Evolutionary conservation across 129 eudicot species (phyloP).

Genomic region (Helianthus annuus): HanXRQr2.0-SUNRISE NC_035446.2:59987059-59987558

Average conservation of each 20-base stretch:
- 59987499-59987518: slow-evolving; percentile 89
- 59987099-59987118: slow-evolving; percentile 99
- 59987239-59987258: not conserved
- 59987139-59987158: slow-evolving; percentile 89
- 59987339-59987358: slow-evolving; percentile 98
- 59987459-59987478: slow-evolving; percentile 99
- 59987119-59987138: slow-evolving; percentile 88
- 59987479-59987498: slow-evolving; percentile 87
- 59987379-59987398: slow-evolving; percentile 46
- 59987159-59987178: slow-evolving; percentile 96
- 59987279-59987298: not conserved
- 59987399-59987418: not conserved
- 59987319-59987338: slow-evolving; percentile 98
- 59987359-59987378: slow-evolving; percentile 98
- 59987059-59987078: slow-evolving; percentile 89
- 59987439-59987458: slow-evolving; percentile 5
- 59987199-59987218: slow-evolving; percentile 57
- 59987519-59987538: slow-evolving; percentile 98
- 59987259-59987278: slow-evolving; percentile 8
- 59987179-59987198: slow-evolving; percentile 92
- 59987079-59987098: slow-evolving; percentile 96
- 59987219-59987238: not conserved
- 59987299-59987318: slow-evolving; percentile 99
- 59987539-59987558: slow-evolving; percentile 95
- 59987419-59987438: not conserved